A percentile compares a stretch with the other conserved stretches of the same genome.
These are phyloP conservation scores for Spongospora subterranea DNA, from an alignment of 208 protist genomes.

Conservation along the genomic window DNA sequence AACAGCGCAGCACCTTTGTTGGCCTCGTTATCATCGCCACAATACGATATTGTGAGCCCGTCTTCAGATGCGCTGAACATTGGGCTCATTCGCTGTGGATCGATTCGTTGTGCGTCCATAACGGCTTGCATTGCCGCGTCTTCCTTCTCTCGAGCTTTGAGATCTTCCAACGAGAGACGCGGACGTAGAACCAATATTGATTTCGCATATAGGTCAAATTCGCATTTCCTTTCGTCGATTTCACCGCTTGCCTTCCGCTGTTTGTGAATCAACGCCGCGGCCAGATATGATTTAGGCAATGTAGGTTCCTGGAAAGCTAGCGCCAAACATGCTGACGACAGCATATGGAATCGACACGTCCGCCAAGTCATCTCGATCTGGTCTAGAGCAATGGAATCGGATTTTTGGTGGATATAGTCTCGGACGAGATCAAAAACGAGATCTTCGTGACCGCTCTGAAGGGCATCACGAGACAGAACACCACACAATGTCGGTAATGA, in stretches of 20 bases:
- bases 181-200: conserved; percentile 45
- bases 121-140: conserved; percentile 20
- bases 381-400: not conserved
- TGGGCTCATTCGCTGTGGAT: not conserved
- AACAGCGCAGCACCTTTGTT: conserved; percentile 37
- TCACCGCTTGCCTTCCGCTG: conserved; percentile 11
- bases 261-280: conserved; percentile 49
- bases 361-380: conserved; percentile 30
- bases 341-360: conserved; percentile 48
- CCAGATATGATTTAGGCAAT: conserved; percentile 43
- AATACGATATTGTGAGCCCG: not conserved
- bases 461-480: conserved; percentile 11
- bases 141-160: not conserved
- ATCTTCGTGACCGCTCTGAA: conserved; percentile 40
- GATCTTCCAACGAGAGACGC: conserved; percentile 50
- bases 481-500: conserved; percentile 2
- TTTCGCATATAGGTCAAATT: conserved; percentile 53
- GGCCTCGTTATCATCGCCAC: not conserved
- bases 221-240: conserved; percentile 14
- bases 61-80: not conserved
- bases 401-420: not conserved
- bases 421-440: conserved; percentile 30
- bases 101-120: conserved; percentile 28
- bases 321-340: conserved; percentile 52
- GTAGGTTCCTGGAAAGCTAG: conserved; percentile 12